phyloP scores from a whole-genome alignment of 1,284 basidiomycete genomes.

The Anthracocystis walkeri region DNA sequence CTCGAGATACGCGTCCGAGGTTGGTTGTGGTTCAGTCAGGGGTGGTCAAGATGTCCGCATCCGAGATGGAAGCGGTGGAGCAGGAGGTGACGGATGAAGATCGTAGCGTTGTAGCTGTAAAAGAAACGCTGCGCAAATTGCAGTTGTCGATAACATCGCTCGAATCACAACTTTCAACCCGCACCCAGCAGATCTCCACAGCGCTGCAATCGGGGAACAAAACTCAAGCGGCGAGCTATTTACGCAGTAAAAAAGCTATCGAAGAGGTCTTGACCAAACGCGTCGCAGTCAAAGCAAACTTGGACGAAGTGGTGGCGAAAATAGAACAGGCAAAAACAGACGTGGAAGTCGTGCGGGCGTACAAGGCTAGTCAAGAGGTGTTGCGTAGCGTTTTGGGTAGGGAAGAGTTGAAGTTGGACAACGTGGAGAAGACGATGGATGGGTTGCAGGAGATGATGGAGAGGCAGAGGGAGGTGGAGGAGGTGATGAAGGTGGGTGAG shows the following conservation, averaged over 20 bases:
- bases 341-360: constrained; percentile 88
- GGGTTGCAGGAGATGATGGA: constrained; percentile 14
- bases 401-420: constrained; percentile 75
- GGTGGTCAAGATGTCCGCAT: constrained; percentile 48
- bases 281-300: constrained; percentile 78
- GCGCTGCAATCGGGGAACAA: constrained; percentile 80
- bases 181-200: constrained; percentile 74
- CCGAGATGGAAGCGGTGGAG: background rate
- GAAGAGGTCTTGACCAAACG: constrained; percentile 83
- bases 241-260: constrained; percentile 82
- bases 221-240: constrained; percentile 78
- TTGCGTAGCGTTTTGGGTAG: constrained; percentile 81
- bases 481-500: constrained; percentile 8
- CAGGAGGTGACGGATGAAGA: constrained; percentile 77
- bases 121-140: constrained; percentile 77
- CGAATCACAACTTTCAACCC: constrained; percentile 79
- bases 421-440: constrained; percentile 6
- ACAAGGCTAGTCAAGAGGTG: constrained; percentile 82
- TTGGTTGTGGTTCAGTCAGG: constrained; percentile 78
- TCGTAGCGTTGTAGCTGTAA: constrained; percentile 79
- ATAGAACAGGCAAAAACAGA: constrained; percentile 90
- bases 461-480: constrained; percentile 11
- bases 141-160: constrained; percentile 77
- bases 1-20: constrained; percentile 76
- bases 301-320: constrained; percentile 80